Conservation (phyloP, 2,329 filamentous ascomycete species). For the Apiospora koreana region DNA sequence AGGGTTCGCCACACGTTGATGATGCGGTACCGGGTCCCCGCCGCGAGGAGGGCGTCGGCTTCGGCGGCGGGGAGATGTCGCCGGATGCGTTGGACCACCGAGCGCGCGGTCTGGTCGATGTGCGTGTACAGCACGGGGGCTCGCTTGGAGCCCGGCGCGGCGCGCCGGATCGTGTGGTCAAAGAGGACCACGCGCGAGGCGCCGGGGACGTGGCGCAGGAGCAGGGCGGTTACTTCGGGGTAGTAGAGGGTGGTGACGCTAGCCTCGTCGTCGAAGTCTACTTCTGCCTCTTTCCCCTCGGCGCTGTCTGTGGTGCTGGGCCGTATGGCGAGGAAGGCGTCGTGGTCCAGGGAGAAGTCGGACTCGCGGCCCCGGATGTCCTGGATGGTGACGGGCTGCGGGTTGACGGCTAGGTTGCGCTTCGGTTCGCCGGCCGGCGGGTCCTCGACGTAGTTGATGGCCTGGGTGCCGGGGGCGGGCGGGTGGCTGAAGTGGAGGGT, state of each 20-base stretch:
- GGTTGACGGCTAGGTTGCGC: slow-evolving; percentile 61
- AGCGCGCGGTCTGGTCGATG: slow-evolving; percentile 76
- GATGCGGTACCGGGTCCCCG: slow-evolving; percentile 70
- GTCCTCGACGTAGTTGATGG: slow-evolving; percentile 68
- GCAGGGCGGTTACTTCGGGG: slow-evolving; percentile 74
- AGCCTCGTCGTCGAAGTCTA: slow-evolving; percentile 68
- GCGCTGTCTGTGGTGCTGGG: too few species aligned
- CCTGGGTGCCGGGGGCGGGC: slow-evolving; percentile 58
- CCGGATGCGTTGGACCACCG: slow-evolving; percentile 67
- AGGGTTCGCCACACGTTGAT: slow-evolving; percentile 84
- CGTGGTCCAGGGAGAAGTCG: slow-evolving; percentile 66
- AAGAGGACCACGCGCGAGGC: slow-evolving; percentile 71
- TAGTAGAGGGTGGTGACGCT: slow-evolving; percentile 77
- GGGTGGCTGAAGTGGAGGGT: slow-evolving; percentile 62
- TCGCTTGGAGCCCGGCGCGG: slow-evolving; percentile 58
- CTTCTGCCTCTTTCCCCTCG: neutral
- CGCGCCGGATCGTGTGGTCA: slow-evolving; percentile 84
- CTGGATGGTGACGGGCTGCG: slow-evolving; percentile 58
- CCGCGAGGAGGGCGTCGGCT: slow-evolving; percentile 61
- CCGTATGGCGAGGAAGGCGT: slow-evolving; percentile 77
- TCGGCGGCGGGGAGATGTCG: slow-evolving; percentile 63
- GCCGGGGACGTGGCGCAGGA: slow-evolving; percentile 68
- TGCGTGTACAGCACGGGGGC: slow-evolving; percentile 73
- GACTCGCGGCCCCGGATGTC: slow-evolving; percentile 75
- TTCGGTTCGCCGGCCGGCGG: slow-evolving; percentile 62